phyloP scores from a whole-genome alignment of 192 early-diverging fungal species.

The Backusella tarrabulga region DNA sequence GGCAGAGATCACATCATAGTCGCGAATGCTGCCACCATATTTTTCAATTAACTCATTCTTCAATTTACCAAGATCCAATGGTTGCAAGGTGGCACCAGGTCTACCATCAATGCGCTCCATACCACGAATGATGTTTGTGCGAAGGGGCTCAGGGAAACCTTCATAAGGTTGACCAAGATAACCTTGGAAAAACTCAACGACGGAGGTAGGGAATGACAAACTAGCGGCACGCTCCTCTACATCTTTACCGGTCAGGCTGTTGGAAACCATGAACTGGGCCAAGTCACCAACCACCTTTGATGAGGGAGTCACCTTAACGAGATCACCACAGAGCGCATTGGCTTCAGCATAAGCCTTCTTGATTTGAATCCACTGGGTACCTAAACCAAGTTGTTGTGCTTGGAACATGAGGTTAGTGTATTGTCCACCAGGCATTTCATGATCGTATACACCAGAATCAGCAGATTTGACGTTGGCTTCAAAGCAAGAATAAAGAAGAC shows the following conservation, averaged over 20 bases:
- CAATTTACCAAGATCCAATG: constrained; percentile 74
- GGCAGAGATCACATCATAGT: constrained; percentile 82
- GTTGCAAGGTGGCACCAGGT: constrained; percentile 77
- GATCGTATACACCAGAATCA: constrained; percentile 90
- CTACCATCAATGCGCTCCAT: constrained; percentile 76
- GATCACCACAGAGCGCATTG: constrained; percentile 90
- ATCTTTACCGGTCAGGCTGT: constrained; percentile 72
- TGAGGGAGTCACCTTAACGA: constrained; percentile 96
- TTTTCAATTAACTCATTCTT: constrained; percentile 76
- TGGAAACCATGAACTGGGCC: constrained; percentile 96
- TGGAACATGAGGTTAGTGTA: constrained; percentile 99
- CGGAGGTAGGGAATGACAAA: constrained; percentile 90
- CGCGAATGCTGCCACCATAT: constrained; percentile 77
- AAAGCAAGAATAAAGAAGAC: constrained; percentile 94
- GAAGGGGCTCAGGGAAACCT: constrained; percentile 90
- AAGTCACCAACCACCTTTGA: constrained; percentile 98
- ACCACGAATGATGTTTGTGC: constrained; percentile 75
- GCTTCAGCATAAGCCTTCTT: constrained; percentile 90
- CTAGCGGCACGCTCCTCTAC: constrained; percentile 72
- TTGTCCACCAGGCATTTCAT: constrained; percentile 98
- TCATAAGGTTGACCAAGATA: constrained; percentile 91
- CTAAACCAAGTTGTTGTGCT: constrained; percentile 88
- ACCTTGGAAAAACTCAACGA: constrained; percentile 97
- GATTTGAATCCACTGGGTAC: constrained; percentile 91
- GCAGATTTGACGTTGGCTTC: constrained; percentile 86